phyloP scores from a whole-genome alignment of 1,284 basidiomycete species.

The Ceratobasidium sp. region DNA sequence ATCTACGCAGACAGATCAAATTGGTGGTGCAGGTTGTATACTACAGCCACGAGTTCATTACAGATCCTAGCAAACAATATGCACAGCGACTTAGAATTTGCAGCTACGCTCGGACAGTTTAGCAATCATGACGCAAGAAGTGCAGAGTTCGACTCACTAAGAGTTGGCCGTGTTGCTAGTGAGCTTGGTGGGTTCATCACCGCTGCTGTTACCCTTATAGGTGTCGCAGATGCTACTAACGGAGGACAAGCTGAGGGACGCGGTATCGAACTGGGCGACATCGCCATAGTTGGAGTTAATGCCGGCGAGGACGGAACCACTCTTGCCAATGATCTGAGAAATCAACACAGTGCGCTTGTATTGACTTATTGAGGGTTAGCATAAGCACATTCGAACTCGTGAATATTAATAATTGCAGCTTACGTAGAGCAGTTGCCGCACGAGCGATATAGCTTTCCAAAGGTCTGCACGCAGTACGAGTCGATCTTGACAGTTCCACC shows the following conservation, averaged over 20 bases:
- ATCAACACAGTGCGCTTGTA: too few relatives aligned
- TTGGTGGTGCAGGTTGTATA: too few relatives aligned
- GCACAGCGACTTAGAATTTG: conserved; percentile 13
- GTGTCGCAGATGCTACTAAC: neutral
- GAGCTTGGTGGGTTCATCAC: conserved; percentile 35
- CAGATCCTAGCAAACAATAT: too few relatives aligned
- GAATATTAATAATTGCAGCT: too few relatives aligned
- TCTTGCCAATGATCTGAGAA: too few relatives aligned
- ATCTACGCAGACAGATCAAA: too few relatives aligned
- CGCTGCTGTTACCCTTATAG: conserved; percentile 31
- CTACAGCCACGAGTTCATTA: too few relatives aligned
- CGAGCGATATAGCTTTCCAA: too few relatives aligned
- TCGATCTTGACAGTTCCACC: conserved; percentile 13
- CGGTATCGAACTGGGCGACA: conserved; percentile 35
- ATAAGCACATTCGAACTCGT: conserved; percentile 5
- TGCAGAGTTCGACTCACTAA: conserved; percentile 8
- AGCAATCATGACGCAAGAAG: neutral
- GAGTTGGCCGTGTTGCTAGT: conserved; percentile 14
- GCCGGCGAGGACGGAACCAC: too few relatives aligned
- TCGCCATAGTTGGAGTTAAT: neutral
- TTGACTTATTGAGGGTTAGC: conserved; percentile 45
- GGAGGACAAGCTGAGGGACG: conserved; percentile 7
- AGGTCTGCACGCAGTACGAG: too few relatives aligned
- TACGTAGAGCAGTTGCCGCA: too few relatives aligned
- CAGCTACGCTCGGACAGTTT: conserved; percentile 5